Evolutionary conservation across 2,329 filamentous ascomycete species (phyloP).

Genomic region (Grosmannia serpens): DNA sequence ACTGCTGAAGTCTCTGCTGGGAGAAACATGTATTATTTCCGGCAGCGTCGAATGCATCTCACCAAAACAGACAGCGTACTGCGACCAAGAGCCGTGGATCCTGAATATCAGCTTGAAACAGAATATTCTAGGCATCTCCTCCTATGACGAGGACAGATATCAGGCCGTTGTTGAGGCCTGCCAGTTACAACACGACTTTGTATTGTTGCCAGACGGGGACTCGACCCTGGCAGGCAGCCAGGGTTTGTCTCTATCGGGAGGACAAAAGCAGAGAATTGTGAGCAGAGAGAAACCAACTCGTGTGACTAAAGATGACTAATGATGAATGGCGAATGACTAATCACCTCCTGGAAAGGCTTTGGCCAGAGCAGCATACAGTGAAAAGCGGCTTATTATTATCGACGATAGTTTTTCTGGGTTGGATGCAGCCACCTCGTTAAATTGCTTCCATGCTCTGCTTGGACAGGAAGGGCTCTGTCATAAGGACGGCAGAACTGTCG

Average conservation of each 20-base stretch:
- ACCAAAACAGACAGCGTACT: slow-evolving; percentile 23
- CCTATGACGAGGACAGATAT: slow-evolving; percentile 18
- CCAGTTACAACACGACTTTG: slow-evolving; percentile 16
- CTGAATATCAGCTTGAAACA: slow-evolving; percentile 25
- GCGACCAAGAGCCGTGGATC: slow-evolving; percentile 31
- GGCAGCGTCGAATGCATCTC: slow-evolving; percentile 15
- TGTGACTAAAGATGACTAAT: background rate
- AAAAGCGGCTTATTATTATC: slow-evolving; percentile 26
- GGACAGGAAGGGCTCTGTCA: slow-evolving; percentile 28
- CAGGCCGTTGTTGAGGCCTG: slow-evolving; percentile 16
- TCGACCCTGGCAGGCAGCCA: slow-evolving; percentile 14
- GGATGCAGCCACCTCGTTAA: slow-evolving; percentile 29
- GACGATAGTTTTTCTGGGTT: slow-evolving; percentile 36
- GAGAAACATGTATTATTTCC: slow-evolving; percentile 18
- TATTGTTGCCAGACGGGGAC: slow-evolving; percentile 14
- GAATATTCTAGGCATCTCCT: slow-evolving; percentile 23
- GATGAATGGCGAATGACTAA: too few species aligned
- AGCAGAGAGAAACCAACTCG: background rate
- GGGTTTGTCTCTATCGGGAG: slow-evolving; percentile 17
- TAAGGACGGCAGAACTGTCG: slow-evolving; percentile 23
- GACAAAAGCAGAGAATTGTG: slow-evolving; percentile 14
- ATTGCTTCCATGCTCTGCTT: slow-evolving; percentile 30
- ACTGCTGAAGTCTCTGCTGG: slow-evolving; percentile 25
- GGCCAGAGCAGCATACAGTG: slow-evolving; percentile 32
- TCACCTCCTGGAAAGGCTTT: too few species aligned